These are phyloP conservation scores for Apium graveolens DNA, from an alignment of 129 eudicot genomes.

Conservation along the genomic window DNA sequence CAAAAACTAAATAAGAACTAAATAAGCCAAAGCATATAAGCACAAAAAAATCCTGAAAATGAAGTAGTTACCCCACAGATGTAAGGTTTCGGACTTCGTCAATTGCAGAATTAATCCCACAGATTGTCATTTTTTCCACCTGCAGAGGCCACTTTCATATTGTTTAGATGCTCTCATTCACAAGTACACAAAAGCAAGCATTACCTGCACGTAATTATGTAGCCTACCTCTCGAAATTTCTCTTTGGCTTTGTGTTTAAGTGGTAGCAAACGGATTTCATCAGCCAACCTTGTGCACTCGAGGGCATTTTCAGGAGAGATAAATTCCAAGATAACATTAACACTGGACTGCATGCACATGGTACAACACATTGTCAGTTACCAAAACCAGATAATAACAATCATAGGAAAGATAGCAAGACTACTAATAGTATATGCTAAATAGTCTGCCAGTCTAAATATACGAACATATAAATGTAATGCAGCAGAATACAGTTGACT, in stretches of 20 bases:
- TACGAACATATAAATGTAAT: neutral
- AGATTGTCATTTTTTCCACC: constrained; percentile 76
- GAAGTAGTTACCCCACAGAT: constrained; percentile 27
- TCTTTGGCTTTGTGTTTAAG: constrained; percentile 65
- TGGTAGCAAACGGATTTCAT: constrained; percentile 82
- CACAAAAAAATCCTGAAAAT: neutral
- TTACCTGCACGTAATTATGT: neutral
- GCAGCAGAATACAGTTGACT: neutral
- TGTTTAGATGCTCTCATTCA: constrained; percentile 8
- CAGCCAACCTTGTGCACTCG: constrained; percentile 61
- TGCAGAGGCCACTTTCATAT: constrained; percentile 21
- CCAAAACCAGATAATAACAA: neutral
- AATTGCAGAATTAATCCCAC: constrained; percentile 54
- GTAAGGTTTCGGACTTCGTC: constrained; percentile 41
- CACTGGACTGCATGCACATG: constrained; percentile 57
- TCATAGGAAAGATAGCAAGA: neutral
- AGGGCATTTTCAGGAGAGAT: constrained; percentile 86
- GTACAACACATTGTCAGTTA: neutral
- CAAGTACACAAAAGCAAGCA: neutral
- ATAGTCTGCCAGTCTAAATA: neutral
- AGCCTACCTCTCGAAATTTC: constrained; percentile 51
- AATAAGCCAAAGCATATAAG: neutral
- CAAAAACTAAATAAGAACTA: neutral
- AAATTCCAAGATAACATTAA: constrained; percentile 62
- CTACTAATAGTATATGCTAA: neutral